These are phyloP conservation scores for Fistulinella prunicolor DNA, from an alignment of 768 basidiomycete genomes.

Conservation along the genomic window DNA sequence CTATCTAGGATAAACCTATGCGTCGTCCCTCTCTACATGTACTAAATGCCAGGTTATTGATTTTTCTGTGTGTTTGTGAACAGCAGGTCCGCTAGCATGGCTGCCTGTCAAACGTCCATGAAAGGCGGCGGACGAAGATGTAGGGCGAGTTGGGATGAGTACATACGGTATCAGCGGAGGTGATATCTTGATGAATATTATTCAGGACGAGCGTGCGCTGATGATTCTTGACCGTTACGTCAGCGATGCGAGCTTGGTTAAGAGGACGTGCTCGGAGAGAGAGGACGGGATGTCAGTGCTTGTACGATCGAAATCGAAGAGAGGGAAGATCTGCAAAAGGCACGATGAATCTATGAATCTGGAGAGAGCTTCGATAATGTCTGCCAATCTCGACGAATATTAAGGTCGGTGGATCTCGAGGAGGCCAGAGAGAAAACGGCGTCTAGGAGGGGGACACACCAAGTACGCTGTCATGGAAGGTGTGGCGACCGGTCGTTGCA, in stretches of 20 bases:
- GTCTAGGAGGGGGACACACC: conserved; percentile 12
- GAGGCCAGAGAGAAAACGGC: conserved; percentile 9
- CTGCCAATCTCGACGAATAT: conserved; percentile 23
- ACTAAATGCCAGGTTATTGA: conserved; percentile 21
- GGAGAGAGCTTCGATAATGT: conserved; percentile 12
- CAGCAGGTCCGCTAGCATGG: conserved; percentile 22
- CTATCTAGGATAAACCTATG: conserved; percentile 12
- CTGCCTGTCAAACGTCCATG: conserved; percentile 15
- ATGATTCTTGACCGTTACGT: conserved; percentile 9
- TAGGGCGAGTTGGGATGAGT: conserved; percentile 15
- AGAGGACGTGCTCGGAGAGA: conserved; percentile 1
- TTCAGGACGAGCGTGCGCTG: conserved; percentile 12
- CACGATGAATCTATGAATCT: conserved; percentile 20
- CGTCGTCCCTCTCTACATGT: conserved; percentile 22
- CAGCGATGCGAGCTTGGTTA: neutral
- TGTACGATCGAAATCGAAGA: conserved; percentile 17
- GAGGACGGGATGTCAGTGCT: neutral
- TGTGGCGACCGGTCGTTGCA: conserved; percentile 1
- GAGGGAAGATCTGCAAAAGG: conserved; percentile 20
- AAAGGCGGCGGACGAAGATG: conserved; percentile 15
- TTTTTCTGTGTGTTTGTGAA: conserved; percentile 25
- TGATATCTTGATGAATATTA: conserved; percentile 19
- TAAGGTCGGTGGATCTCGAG: conserved; percentile 20
- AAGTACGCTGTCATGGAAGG: conserved; percentile 13
- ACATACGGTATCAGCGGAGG: conserved; percentile 11